These are phyloP conservation scores for Dothideomycetes sp. DNA, from an alignment of 2,329 filamentous ascomycete species.

Conservation along the genomic window DNA sequence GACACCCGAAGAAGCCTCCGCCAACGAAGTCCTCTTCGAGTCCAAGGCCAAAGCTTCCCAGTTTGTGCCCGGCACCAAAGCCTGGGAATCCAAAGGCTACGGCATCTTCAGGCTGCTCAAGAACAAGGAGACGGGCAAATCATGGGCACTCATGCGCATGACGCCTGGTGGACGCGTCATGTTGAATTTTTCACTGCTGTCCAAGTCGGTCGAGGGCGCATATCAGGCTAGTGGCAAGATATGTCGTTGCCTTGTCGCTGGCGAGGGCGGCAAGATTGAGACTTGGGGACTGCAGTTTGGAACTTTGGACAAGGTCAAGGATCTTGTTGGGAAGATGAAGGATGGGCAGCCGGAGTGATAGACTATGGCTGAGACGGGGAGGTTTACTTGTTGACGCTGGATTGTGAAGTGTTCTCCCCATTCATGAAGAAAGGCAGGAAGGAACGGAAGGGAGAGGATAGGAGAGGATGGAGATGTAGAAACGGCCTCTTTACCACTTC, in stretches of 20 bases:
- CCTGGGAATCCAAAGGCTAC: slow-evolving; percentile 59
- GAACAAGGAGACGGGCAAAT: slow-evolving; percentile 56
- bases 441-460: neutral
- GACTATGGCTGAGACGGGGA: neutral
- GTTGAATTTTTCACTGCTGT: slow-evolving; percentile 56
- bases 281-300: slow-evolving; percentile 30
- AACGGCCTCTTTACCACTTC: too few relatives aligned
- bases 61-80: slow-evolving; percentile 30
- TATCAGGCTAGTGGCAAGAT: slow-evolving; percentile 29
- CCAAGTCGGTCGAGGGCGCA: slow-evolving; percentile 42
- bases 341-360: neutral
- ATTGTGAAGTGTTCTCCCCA: too few relatives aligned
- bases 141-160: slow-evolving; percentile 61
- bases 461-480: too few relatives aligned
- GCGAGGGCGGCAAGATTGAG: slow-evolving; percentile 50
- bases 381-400: too few relatives aligned
- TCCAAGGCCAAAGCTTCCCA: slow-evolving; percentile 57
- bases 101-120: slow-evolving; percentile 63
- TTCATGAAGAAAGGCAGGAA: neutral
- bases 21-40: slow-evolving; percentile 61
- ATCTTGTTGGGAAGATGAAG: neutral
- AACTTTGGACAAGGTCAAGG: neutral
- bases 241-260: slow-evolving; percentile 34
- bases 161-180: slow-evolving; percentile 64
- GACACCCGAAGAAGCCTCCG: slow-evolving; percentile 48